Percentiles rank a stretch among this genome's conserved stretches.
phyloP scores from a whole-genome alignment of 1,139 yeast genomes.

The Diutina sp. region DNA sequence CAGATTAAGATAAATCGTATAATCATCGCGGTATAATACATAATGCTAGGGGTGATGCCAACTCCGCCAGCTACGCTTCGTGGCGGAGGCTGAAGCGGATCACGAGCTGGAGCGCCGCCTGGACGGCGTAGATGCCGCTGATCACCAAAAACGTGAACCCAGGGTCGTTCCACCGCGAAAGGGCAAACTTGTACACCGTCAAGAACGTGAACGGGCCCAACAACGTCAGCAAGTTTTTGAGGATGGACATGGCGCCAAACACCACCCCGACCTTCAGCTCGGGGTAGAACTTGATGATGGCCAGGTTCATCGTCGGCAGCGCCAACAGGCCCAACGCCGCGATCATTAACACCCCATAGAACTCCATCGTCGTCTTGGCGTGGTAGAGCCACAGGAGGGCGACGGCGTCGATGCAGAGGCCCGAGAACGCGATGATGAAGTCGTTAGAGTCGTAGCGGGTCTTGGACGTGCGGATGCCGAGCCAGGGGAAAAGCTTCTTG shows the following conservation, averaged over 20 bases:
- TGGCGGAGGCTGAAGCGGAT: not conserved
- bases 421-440: slow-evolving; percentile 15
- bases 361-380: slow-evolving; percentile 4
- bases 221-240: not conserved
- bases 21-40: not conserved
- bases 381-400: slow-evolving; percentile 21
- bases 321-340: slow-evolving; percentile 28
- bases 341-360: slow-evolving; percentile 10
- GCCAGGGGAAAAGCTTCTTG: slow-evolving; percentile 15
- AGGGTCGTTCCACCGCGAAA: not conserved
- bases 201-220: not conserved
- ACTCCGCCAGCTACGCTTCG: not conserved
- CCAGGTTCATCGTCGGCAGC: slow-evolving; percentile 37
- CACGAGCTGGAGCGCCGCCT: not conserved
- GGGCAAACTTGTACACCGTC: not conserved
- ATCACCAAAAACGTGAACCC: not conserved
- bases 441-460: slow-evolving; percentile 44
- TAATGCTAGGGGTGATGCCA: too few species aligned
- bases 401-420: slow-evolving; percentile 19
- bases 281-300: slow-evolving; percentile 38
- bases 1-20: not conserved
- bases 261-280: slow-evolving; percentile 37
- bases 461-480: slow-evolving; percentile 22
- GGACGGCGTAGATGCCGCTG: not conserved
- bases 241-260: slow-evolving; percentile 10